Conservation (phyloP, 2,329 filamentous ascomycete genomes). For the Colletotrichum eleusines region DNA sequence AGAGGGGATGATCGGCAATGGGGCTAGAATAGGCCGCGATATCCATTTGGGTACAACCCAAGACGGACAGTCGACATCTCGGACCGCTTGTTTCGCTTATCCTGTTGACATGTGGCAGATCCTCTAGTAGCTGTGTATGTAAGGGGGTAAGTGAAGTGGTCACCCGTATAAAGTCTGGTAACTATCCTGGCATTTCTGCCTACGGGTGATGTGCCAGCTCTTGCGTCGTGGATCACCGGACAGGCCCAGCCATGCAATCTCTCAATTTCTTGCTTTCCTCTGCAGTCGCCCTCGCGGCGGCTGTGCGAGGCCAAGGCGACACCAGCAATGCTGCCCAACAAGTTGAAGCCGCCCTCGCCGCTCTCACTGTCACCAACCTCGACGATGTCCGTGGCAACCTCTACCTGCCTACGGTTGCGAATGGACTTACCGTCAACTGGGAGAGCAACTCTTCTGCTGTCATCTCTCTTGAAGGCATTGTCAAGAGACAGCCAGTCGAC, state of each 20-base stretch:
- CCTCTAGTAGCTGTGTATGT: conserved; percentile 3
- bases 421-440: conserved; percentile 52
- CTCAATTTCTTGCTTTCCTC: conserved; percentile 29
- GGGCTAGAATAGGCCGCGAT: background rate
- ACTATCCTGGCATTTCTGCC: background rate
- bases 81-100: conserved; percentile 1
- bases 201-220: background rate
- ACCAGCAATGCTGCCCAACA: conserved; percentile 2
- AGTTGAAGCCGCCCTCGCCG: conserved; percentile 42
- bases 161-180: conserved; percentile 15
- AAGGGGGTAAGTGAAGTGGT: background rate
- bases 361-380: conserved; percentile 50
- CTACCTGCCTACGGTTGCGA: conserved; percentile 48
- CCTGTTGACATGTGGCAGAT: conserved; percentile 16
- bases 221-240: background rate
- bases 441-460: conserved; percentile 50
- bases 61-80: conserved; percentile 23
- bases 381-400: conserved; percentile 55
- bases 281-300: conserved; percentile 28
- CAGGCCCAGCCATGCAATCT: conserved; percentile 15
- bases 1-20: conserved; percentile 23
- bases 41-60: conserved; percentile 24
- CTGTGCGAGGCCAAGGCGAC: conserved; percentile 20
- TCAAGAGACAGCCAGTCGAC: conserved; percentile 49
- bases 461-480: conserved; percentile 52